Evolutionary conservation across 1,284 basidiomycete species (phyloP), one percentile per base, ranked within the genome.

Genomic region (Boletus albobrunnescens): DNA sequence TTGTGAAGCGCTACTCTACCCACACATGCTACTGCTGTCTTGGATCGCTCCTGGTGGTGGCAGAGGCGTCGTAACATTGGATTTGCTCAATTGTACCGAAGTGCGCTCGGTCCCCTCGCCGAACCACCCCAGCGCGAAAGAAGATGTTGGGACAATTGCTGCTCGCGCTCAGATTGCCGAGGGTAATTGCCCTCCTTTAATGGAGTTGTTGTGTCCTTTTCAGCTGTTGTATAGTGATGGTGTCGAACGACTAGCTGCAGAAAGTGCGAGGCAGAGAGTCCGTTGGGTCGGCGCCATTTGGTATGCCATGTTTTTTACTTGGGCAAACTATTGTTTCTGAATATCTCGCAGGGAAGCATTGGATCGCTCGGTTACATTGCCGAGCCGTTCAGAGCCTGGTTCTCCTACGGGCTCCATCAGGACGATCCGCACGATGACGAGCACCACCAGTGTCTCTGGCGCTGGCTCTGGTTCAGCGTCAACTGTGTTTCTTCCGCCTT

Each of bases 221-320:
- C 89, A 92, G 60, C 76, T 94, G 70, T 61, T 91, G 27, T 94
- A 94, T 60, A 77, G 78, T 16, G 92, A 94, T 64, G 91, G 91
- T 3, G 82, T 90, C 1, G 92, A 94, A 64, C 71, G 91, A 11
- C 63, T 94, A 11, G 91, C 83, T 1, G 84, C 88, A 17, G 91
- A 92, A 59, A 91, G 87, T 51, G 78, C 91, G 5, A 66, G 85
- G 47, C 88, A 93, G 59, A 75, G 91, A 52, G 86, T 91, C 40
- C 79, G 85, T 65, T 94, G 92, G 91, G 87, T 93, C 19, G 87
- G 84, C 56, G 79, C 88, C 3, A 79, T 94, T 43, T 92, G 88
- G 91, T 91, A 57, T 2, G 41, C 14, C n/a, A 30, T 82, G 70
- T 69, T 54, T 47, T 50, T 38, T 50, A 14, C 6, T 37, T 9